Evolutionary conservation across 768 basidiomycete genomes (phyloP), one percentile per base, ranked within the genome.

Genomic region (Agaricus blazei): DNA sequence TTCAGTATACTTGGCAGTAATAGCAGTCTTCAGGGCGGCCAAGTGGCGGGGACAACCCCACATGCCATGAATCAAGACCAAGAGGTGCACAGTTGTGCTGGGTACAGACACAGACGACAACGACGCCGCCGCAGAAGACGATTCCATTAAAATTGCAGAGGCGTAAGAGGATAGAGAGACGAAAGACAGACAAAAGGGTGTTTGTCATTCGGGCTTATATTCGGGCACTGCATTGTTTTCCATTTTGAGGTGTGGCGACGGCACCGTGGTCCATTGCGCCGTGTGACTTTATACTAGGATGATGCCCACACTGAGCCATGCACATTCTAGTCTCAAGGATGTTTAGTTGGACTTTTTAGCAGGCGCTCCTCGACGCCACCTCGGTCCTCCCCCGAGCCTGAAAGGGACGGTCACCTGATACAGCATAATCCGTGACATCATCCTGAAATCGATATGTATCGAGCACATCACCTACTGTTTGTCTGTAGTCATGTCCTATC

Each of bases 11-110:
- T 70, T 78, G 61, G 85, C 79, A 23, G 66, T 66, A 11, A 83
- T 76, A 15, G 84, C 74, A 40, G 83, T 74, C 19, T 72, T 69
- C 62, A 85, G 72, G 59, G 85, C 81, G 0, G 76, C 72, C 8
- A 93, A 73, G 66, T 93, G 84, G 36, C 57, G 58, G 0, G 88
- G 83, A 61, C 83, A 78, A 0, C 91, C 92, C 92, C 90, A 93
- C 84, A 94, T 90, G 38, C 92, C 81, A 62, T 80, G 79, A 19
- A 80, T 72, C 23, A 83, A 71, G 24, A 79, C 75, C 5, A 80
- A 68, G n/a, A 80, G 72, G 56, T 80, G 79, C 9, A 75, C 19
- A 37, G 38, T 2, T 28, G 28, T 31, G 9, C 15, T 36, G 12
- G 31, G 9, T 7, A 11, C 11, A 14, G 46, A 15, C n/a, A 14